phyloP scores from a whole-genome alignment of 208 protist species.

The Angomonas ambiguus region DNA sequence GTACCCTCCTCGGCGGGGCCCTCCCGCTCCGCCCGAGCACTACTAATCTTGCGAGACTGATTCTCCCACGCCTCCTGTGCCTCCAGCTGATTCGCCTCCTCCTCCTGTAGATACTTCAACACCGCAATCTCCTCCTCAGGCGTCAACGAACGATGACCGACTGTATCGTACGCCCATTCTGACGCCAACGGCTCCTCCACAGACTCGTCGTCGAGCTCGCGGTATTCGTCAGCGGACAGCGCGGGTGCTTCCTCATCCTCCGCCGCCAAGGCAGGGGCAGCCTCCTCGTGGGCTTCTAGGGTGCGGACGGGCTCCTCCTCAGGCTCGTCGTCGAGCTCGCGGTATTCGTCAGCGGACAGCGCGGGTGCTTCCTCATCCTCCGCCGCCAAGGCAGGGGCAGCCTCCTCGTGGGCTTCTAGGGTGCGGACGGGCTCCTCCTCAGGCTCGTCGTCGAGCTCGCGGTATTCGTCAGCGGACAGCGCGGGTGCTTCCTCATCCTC shows the following conservation, averaged over 20 bases:
- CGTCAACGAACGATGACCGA: too few relatives aligned
- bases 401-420: conserved; percentile 8
- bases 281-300: too few relatives aligned
- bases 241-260: too few relatives aligned
- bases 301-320: neutral
- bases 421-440: conserved; percentile 10
- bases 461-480: conserved; percentile 11
- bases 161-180: too few relatives aligned
- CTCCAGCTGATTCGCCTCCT: neutral
- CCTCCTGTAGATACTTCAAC: neutral
- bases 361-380: too few relatives aligned
- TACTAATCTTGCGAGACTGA: neutral
- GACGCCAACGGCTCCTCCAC: too few relatives aligned
- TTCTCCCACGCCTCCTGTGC: neutral
- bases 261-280: too few relatives aligned
- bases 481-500: conserved; percentile 17
- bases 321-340: too few relatives aligned
- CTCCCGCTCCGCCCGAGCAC: neutral
- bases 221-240: neutral
- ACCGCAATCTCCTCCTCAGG: too few relatives aligned
- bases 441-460: neutral
- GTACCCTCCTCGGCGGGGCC: too few relatives aligned
- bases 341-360: too few relatives aligned
- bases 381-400: neutral
- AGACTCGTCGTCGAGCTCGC: neutral